phyloP scores from a whole-genome alignment of 2,329 filamentous ascomycete species.

The Scedosporium minutisporum region DNA sequence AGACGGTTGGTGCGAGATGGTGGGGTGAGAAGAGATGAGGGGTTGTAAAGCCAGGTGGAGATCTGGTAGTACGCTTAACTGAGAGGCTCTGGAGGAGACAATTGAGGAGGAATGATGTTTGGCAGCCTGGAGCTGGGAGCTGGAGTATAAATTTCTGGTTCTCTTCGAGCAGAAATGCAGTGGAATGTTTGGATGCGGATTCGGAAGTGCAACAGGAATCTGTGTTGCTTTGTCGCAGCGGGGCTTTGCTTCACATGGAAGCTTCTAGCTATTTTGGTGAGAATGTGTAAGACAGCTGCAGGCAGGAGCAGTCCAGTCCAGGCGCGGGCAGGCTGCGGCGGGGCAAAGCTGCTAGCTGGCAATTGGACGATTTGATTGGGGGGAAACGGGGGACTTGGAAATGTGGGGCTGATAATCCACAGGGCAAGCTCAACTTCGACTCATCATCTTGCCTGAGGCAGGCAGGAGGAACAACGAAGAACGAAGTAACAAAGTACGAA shows the following conservation, averaged over 20 bases:
- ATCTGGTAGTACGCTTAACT: neutral
- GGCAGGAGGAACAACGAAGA: too few species aligned
- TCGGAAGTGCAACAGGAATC: neutral
- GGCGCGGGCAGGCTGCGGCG: neutral
- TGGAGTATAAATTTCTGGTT: too few species aligned
- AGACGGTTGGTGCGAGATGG: neutral
- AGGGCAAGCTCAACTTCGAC: too few species aligned
- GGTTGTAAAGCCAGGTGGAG: neutral
- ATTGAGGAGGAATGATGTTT: too few species aligned
- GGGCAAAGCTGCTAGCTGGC: neutral
- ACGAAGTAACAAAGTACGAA: too few species aligned
- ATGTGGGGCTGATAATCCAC: neutral
- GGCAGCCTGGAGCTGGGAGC: too few species aligned
- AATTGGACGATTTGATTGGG: too few species aligned
- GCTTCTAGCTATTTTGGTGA: constrained; percentile 12
- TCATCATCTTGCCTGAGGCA: too few species aligned
- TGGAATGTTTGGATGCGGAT: neutral
- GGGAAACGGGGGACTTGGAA: too few species aligned
- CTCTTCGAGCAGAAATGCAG: neutral
- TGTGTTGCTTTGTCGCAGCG: neutral
- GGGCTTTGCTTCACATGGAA: constrained; percentile 10
- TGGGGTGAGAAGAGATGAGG: neutral
- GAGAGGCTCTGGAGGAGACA: neutral
- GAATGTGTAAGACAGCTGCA: neutral
- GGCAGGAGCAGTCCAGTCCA: neutral